Evolutionary conservation across 148 eudicot species (phyloP).

Genomic region (Rhododendron griersonianum): DNA sequence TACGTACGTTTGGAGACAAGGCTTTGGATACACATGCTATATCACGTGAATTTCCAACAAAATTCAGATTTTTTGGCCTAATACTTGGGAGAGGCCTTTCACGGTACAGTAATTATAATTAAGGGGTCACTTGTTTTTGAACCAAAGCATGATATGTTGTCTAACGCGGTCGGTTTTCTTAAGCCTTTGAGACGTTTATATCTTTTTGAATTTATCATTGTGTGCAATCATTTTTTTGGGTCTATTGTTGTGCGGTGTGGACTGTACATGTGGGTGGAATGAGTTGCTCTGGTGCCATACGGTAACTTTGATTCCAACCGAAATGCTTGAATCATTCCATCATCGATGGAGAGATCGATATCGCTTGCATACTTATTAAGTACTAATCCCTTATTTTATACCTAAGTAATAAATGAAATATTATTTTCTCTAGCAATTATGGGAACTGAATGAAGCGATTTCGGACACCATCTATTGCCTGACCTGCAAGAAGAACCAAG

Average conservation of each 20-base stretch:
- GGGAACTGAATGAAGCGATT: neutral
- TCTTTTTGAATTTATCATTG: neutral
- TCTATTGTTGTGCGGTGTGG: neutral
- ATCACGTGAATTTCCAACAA: neutral
- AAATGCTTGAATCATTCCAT: neutral
- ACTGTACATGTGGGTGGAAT: neutral
- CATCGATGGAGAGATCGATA: neutral
- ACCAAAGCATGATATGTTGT: neutral
- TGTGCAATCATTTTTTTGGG: neutral
- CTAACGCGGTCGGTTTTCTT: neutral
- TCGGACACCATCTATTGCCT: neutral
- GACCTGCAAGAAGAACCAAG: too few relatives aligned
- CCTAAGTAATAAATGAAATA: neutral
- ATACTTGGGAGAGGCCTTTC: neutral
- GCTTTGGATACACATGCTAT: neutral
- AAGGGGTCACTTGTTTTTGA: neutral
- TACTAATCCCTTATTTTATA: neutral
- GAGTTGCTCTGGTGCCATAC: neutral
- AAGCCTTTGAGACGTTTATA: neutral
- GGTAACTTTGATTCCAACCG: neutral
- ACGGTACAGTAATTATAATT: neutral
- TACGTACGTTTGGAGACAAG: neutral
- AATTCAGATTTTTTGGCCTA: neutral
- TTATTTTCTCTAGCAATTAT: neutral
- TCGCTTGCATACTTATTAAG: too few relatives aligned